These are phyloP conservation scores for Rhizopogon vesiculosus DNA, from an alignment of 768 basidiomycete genomes.

Conservation along the genomic window DNA sequence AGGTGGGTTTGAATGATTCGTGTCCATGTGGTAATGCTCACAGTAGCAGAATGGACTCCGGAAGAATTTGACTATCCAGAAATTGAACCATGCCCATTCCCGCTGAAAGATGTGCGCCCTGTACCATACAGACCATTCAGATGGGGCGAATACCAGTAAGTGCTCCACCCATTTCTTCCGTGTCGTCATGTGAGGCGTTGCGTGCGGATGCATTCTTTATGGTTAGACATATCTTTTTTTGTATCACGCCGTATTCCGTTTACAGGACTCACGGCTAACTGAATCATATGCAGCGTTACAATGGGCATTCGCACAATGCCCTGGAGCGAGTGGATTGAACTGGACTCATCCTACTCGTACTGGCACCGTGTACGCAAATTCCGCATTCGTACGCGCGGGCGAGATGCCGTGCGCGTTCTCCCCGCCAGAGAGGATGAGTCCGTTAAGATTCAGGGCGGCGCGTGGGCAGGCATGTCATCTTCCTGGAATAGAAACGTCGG, in stretches of 20 bases:
- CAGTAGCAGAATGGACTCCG: conserved; percentile 47
- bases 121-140: conserved; percentile 65
- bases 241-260: neutral
- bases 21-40: neutral
- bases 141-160: conserved; percentile 60
- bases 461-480: conserved; percentile 20
- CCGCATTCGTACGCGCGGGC: conserved; percentile 48
- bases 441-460: conserved; percentile 22
- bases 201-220: neutral
- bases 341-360: conserved; percentile 51
- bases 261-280: neutral
- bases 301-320: conserved; percentile 67
- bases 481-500: neutral
- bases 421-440: conserved; percentile 36
- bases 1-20: conserved; percentile 10
- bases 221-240: neutral
- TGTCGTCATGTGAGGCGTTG: neutral
- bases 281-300: conserved; percentile 41
- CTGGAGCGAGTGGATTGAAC: conserved; percentile 72
- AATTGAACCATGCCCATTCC: conserved; percentile 34
- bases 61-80: conserved; percentile 47
- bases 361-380: conserved; percentile 57
- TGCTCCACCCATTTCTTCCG: conserved; percentile 2
- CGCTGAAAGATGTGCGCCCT: conserved; percentile 43
- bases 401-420: conserved; percentile 43